phyloP scores from a whole-genome alignment of 1,284 basidiomycete species.

The Takashimella koratensis region DNA sequence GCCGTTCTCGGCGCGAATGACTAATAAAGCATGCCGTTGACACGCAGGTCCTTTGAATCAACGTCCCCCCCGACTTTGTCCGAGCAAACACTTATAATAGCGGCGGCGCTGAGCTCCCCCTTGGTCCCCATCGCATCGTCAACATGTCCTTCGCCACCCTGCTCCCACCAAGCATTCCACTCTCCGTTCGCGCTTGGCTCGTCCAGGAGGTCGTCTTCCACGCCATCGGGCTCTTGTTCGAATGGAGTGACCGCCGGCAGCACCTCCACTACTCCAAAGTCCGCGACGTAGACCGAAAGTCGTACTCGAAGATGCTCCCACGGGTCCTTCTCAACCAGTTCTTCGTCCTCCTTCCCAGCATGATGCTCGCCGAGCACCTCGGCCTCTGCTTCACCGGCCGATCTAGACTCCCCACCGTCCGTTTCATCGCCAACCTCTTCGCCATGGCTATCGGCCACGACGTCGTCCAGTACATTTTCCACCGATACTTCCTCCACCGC shows the following conservation, averaged over 20 bases:
- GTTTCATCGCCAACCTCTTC: neutral
- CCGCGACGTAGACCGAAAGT: neutral
- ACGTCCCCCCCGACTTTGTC: neutral
- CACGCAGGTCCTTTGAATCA: neutral
- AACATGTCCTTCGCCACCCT: neutral
- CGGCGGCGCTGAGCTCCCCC: neutral
- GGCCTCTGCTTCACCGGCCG: neutral
- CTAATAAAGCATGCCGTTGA: neutral
- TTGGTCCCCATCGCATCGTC: neutral
- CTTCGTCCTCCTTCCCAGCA: neutral
- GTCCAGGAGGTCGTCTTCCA: conserved; percentile 2
- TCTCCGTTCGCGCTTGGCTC: conserved; percentile 1
- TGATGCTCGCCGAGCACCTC: neutral
- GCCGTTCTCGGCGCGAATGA: no score
- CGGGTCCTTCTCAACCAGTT: conserved; percentile 1
- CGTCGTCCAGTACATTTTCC: conserved; percentile 1
- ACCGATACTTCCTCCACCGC: neutral
- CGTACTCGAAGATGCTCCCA: neutral
- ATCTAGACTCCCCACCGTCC: neutral
- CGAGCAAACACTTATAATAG: neutral
- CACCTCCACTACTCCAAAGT: neutral
- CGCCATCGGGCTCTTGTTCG: neutral
- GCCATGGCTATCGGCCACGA: conserved; percentile 2
- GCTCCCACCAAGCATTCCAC: neutral
- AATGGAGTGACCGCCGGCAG: neutral